Evolutionary conservation across 306 rosid species (phyloP).

Genomic region (Malus sylvestris): DNA sequence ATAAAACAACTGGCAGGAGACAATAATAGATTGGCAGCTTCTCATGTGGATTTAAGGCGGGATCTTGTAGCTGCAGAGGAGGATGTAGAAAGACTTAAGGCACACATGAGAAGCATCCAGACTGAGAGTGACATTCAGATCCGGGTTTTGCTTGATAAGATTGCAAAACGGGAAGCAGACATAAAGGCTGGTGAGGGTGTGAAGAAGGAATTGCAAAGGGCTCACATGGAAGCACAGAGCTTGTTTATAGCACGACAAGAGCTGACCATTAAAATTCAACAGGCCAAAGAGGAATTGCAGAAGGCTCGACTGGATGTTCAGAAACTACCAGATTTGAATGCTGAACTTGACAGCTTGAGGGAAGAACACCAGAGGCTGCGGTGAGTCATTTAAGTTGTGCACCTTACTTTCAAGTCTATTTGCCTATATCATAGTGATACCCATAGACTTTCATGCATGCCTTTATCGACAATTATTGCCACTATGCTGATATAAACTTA

Average conservation of each 20-base stretch:
- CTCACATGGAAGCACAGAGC: conserved; percentile 59
- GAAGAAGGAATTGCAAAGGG: conserved; percentile 61
- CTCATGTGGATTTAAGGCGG: conserved; percentile 55
- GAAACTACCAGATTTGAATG: conserved; percentile 47
- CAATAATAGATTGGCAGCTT: conserved; percentile 55
- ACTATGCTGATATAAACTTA: not conserved
- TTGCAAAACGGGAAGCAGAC: conserved; percentile 54
- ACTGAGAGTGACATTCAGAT: conserved; percentile 80
- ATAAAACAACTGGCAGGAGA: conserved; percentile 58
- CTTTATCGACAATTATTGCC: not conserved
- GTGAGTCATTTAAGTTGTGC: conserved; percentile 38
- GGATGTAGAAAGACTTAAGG: conserved; percentile 55
- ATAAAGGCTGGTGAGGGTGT: conserved; percentile 54
- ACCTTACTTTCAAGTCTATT: conserved; percentile 9
- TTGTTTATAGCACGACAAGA: conserved; percentile 56
- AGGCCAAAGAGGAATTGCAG: conserved; percentile 48
- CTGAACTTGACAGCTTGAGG: conserved; percentile 57
- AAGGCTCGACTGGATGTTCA: conserved; percentile 42
- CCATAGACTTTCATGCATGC: conserved; percentile 1
- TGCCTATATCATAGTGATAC: not conserved
- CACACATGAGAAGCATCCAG: conserved; percentile 71
- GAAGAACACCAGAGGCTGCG: conserved; percentile 56
- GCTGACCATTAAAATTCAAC: conserved; percentile 42
- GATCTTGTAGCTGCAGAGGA: conserved; percentile 53
- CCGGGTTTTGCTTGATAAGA: conserved; percentile 65